phyloP scores from a whole-genome alignment of 805 yeast genomes.

The Metschnikowia shivogae region DNA sequence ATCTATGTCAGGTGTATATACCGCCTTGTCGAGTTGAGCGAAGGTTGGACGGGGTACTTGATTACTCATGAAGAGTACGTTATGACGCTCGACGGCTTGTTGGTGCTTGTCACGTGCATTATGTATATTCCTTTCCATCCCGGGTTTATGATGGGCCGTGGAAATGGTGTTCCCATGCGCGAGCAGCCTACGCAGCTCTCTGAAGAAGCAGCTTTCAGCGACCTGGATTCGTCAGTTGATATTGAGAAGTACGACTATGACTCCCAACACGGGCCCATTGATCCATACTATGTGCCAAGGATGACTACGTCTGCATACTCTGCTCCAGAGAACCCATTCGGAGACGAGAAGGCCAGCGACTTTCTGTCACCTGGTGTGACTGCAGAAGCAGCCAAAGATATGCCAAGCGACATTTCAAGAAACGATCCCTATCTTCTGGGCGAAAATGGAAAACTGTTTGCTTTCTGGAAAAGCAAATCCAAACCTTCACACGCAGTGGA shows the following conservation, averaged over 20 bases:
- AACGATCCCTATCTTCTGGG: background rate
- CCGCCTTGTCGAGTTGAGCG: slow-evolving; percentile 65
- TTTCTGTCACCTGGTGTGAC: background rate
- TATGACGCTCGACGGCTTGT: slow-evolving; percentile 27
- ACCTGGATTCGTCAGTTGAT: slow-evolving; percentile 2
- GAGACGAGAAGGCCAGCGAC: background rate
- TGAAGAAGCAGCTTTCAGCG: background rate
- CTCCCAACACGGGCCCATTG: background rate
- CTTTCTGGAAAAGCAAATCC: slow-evolving; percentile 1
- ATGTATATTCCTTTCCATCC: slow-evolving; percentile 53
- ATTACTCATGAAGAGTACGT: slow-evolving; percentile 48
- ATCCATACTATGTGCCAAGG: slow-evolving; percentile 9
- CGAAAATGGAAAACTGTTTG: background rate
- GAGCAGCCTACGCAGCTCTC: background rate
- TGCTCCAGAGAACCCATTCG: background rate
- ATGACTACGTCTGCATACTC: background rate
- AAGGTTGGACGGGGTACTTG: slow-evolving; percentile 68
- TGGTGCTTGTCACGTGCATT: slow-evolving; percentile 29
- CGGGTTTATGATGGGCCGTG: slow-evolving; percentile 39
- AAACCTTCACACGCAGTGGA: background rate
- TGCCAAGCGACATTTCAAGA: background rate
- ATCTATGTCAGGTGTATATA: slow-evolving; percentile 67
- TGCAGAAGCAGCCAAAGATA: background rate
- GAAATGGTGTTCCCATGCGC: slow-evolving; percentile 9
- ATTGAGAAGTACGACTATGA: background rate